Percentiles rank a stretch among this genome's conserved stretches.
Evolutionary conservation across 2,329 filamentous ascomycete species (phyloP).

Genomic region (Botrytis hyacinthi): DNA sequence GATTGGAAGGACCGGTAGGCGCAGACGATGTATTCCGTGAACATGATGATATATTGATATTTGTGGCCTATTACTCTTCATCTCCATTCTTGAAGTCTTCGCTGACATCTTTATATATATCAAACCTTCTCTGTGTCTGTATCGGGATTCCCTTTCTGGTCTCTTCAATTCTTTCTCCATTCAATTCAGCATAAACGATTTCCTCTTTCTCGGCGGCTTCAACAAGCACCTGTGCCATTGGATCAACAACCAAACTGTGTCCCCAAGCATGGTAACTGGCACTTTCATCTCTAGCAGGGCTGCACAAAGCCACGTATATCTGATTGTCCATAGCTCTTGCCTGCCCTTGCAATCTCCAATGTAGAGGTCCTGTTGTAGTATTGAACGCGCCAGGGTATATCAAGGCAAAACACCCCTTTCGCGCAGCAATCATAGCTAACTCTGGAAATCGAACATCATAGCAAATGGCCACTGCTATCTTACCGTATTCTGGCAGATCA

Average conservation of each 20-base stretch:
- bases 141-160: constrained; percentile 82
- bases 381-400: constrained; percentile 98
- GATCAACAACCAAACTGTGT: constrained; percentile 84
- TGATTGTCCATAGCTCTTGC: constrained; percentile 92
- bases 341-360: constrained; percentile 82
- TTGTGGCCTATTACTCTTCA: background rate
- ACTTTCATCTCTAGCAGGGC: constrained; percentile 75
- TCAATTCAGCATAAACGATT: constrained; percentile 71
- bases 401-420: constrained; percentile 81
- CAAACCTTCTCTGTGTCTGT: constrained; percentile 81
- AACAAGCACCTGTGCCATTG: constrained; percentile 76
- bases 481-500: constrained; percentile 84
- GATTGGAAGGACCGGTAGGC: background rate
- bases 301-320: constrained; percentile 89
- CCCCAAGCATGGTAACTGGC: constrained; percentile 88
- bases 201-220: constrained; percentile 78
- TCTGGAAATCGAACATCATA: constrained; percentile 98
- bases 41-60: background rate
- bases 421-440: constrained; percentile 81
- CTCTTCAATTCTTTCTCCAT: constrained; percentile 66
- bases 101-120: constrained; percentile 91
- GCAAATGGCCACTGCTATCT: constrained; percentile 86
- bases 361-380: constrained; percentile 83
- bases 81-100: constrained; percentile 40
- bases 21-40: background rate